Evolutionary conservation across 2,329 filamentous ascomycete genomes (phyloP).

Genomic region (Teratosphaeria nubilosa): DNA sequence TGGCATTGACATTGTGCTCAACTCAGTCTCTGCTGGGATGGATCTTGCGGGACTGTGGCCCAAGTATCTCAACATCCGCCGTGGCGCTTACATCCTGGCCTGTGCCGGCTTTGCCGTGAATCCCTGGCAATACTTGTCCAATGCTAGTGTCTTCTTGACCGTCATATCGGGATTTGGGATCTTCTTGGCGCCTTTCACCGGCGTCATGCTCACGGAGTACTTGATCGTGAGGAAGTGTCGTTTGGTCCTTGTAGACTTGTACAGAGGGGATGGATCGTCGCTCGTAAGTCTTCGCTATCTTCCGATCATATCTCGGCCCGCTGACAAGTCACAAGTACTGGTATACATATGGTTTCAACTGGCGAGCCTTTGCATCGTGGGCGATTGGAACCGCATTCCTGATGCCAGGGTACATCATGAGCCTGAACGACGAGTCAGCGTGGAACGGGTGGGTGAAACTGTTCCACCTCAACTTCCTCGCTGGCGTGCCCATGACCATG

Average conservation of each 20-base stretch:
- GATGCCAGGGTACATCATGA: constrained; percentile 18
- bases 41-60: constrained; percentile 37
- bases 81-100: constrained; percentile 42
- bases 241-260: constrained; percentile 36
- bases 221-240: constrained; percentile 31
- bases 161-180: constrained; percentile 38
- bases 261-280: constrained; percentile 30
- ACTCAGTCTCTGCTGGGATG: constrained; percentile 44
- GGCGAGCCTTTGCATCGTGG: constrained; percentile 31
- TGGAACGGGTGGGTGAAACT: constrained; percentile 14
- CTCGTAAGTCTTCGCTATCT: constrained; percentile 16
- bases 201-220: constrained; percentile 38
- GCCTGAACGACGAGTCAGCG: constrained; percentile 24
- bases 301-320: not conserved
- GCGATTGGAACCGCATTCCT: constrained; percentile 24
- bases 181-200: constrained; percentile 36
- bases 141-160: constrained; percentile 37
- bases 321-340: not conserved
- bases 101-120: constrained; percentile 36
- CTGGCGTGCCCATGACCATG: not conserved
- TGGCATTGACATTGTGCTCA: constrained; percentile 36
- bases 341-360: constrained; percentile 35
- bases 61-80: constrained; percentile 46
- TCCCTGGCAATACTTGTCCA: constrained; percentile 43
- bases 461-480: not conserved